Base-by-base conservation (phyloP, 1,284 basidiomycete species). In the Cystobasidiaceae sp. region DNA sequence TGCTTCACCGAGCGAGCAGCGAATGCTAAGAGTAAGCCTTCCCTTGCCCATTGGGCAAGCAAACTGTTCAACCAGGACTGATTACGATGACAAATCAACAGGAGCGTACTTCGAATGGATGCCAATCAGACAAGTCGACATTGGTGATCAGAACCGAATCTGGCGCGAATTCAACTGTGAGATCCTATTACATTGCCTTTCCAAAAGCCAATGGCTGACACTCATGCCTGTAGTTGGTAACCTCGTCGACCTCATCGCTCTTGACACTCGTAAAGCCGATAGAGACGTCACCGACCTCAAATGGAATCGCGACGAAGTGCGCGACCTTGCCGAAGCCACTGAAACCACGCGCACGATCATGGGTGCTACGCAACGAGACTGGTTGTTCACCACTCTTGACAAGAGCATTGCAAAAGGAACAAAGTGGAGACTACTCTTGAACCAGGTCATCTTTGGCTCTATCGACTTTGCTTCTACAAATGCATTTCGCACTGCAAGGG, bases 111-210 rank as follows among this genome's bases (percentile, higher is more conserved):
- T 85, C 71, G 84, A 86, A 71, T 86, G 85, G 84, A 82, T 86
- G 78, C 85, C 85, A 15, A 84, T 86, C 66, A 80, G 84, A 7
- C 84, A 85, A 73, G 83, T 86, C 15, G 81, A 81, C 64, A 79
- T 81, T 2, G 81, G 81, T 57, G 84, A 86, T 71, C 80, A 83
- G 69, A 79, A 86, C 13, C 79, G 85, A 13, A 85, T 86, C 68
- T 87, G 84, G 84, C 80, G 85, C 37, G 83, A 83, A 71, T 85
- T 86, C 78, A 81, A 84, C 72, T n/a, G n/a, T n/a, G n/a, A n/a
- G n/a, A n/a, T n/a, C n/a, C n/a, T n/a, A n/a, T n/a, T n/a, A n/a
- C n/a, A n/a, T n/a, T n/a, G n/a, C n/a, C n/a, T n/a, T n/a, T n/a
- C n/a, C n/a, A n/a, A n/a, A n/a, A n/a, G n/a, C n/a, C n/a, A n/a